Evolutionary conservation across 495 filamentous ascomycete genomes (phyloP), one percentile per base, ranked within the genome.

Genomic region (Talaromyces liani): DNA sequence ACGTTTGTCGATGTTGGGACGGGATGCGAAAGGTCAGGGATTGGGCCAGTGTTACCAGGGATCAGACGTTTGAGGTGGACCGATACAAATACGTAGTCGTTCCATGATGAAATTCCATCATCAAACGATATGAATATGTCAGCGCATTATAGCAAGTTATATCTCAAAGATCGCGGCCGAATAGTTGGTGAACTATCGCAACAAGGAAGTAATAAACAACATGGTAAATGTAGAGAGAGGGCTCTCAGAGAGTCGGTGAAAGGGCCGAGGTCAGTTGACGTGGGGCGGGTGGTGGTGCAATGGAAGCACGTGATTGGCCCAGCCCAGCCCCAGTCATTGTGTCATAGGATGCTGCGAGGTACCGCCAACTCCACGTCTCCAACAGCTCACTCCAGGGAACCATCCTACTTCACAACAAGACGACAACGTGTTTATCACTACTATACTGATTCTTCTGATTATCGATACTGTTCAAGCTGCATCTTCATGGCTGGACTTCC

Each of bases 401-500:
- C 45, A 49, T 49, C 45, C 45, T 45, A 20, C 53, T 56, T 56
- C 22, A 25, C 16, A 8, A 56, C 6, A 27, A 18, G 8, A 25
- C 27, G 24, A 56, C 6, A 16, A 6, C 53, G 29, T 27, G 4
- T 27, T 27, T 27, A 27, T 14, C 10, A 22, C 4, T 8, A 14
- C 12, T 31, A 31, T 27, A 56, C n/a, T n/a, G 4, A 0, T 41
- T 41, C 1, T 22, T 29, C 27, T 27, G 18, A 25, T 14, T 27
- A 25, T 56, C 22, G 24, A 29, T 56, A 27, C 36, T 6, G 14
- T 41, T 16, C 10, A 56, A 7, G 20, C 8, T n/a, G 53, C 53
- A 72, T 72, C 20, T 65, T 63, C 22, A 75, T 75, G 70, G 73
- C 73, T 58, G 5, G 4, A 20, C 29, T 36, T 12, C 25, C 29